A percentile compares a stretch with the other conserved stretches of the same genome.
These are phyloP conservation scores for Sporothrix phasma DNA, from an alignment of 2,329 filamentous ascomycete species.

Conservation along the genomic window DNA sequence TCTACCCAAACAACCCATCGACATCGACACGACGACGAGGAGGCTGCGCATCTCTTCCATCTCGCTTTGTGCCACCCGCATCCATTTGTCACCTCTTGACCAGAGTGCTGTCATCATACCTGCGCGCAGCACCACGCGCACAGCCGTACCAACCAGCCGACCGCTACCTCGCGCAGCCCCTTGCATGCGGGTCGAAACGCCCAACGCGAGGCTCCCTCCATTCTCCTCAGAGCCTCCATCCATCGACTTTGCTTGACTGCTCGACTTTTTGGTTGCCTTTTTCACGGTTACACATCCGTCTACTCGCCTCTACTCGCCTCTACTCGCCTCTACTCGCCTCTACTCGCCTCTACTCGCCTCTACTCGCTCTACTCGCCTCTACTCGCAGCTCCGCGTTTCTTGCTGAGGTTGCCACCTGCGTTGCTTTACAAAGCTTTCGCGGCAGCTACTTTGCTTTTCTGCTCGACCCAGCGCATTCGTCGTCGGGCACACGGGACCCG, in stretches of 20 bases:
- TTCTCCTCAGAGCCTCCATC: neutral
- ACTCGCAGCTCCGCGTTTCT: neutral
- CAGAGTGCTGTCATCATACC: neutral
- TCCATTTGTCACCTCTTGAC: neutral
- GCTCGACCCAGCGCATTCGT: too few species aligned
- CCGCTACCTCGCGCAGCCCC: neutral
- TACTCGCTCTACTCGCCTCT: neutral
- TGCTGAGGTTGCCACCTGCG: neutral
- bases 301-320: neutral
- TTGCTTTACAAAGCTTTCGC: neutral
- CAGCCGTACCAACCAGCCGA: neutral
- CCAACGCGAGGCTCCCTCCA: conserved; percentile 1
- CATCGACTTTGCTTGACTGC: neutral
- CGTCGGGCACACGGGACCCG: neutral
- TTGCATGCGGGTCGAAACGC: conserved; percentile 8
- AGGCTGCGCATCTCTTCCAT: neutral
- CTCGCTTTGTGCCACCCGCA: neutral
- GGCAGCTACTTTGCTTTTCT: neutral
- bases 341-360: neutral
- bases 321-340: neutral
- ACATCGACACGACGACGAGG: neutral
- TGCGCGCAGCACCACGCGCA: neutral
- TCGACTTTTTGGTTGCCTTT: neutral
- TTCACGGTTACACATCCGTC: neutral
- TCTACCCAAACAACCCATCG: neutral